These are phyloP conservation scores for Rugosomyces carneus DNA, from an alignment of 1,284 basidiomycete species.

Conservation along the genomic window DNA sequence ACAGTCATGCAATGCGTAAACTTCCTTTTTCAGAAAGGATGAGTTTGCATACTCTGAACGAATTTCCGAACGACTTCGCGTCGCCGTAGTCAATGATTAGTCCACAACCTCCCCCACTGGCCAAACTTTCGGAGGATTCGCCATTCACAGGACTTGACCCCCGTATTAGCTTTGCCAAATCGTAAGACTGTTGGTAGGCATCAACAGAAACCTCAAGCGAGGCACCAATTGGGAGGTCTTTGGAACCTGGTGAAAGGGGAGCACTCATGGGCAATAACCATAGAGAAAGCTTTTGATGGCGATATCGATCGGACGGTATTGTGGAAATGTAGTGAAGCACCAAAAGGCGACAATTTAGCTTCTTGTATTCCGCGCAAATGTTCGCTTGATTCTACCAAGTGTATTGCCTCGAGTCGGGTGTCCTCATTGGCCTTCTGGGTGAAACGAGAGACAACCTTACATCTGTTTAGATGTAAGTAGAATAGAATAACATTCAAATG, in stretches of 20 bases:
- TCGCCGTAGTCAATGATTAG: slow-evolving; percentile 91
- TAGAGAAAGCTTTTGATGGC: slow-evolving; percentile 61
- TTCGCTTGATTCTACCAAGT: slow-evolving; percentile 79
- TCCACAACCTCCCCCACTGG: slow-evolving; percentile 58
- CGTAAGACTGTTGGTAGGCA: slow-evolving; percentile 61
- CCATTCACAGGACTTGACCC: background rate
- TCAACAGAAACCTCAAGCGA: slow-evolving; percentile 77
- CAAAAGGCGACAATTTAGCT: slow-evolving; percentile 39
- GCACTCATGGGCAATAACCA: slow-evolving; percentile 94
- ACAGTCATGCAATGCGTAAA: slow-evolving; percentile 4
- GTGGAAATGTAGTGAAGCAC: slow-evolving; percentile 63
- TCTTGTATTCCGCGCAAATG: slow-evolving; percentile 64
- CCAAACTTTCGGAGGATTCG: background rate
- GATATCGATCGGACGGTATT: slow-evolving; percentile 67
- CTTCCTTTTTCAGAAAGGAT: background rate
- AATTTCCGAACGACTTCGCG: slow-evolving; percentile 64
- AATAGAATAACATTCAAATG: background rate
- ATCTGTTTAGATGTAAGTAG: slow-evolving; percentile 14
- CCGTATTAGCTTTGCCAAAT: slow-evolving; percentile 58
- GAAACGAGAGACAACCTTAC: slow-evolving; percentile 50
- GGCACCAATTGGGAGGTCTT: slow-evolving; percentile 56
- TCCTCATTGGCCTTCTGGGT: slow-evolving; percentile 26
- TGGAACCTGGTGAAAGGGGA: slow-evolving; percentile 66
- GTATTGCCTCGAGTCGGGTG: slow-evolving; percentile 45
- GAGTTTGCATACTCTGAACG: slow-evolving; percentile 64